phyloP scores from a whole-genome alignment of 2,329 filamentous ascomycete species.

The Aphanocladium album region DNA sequence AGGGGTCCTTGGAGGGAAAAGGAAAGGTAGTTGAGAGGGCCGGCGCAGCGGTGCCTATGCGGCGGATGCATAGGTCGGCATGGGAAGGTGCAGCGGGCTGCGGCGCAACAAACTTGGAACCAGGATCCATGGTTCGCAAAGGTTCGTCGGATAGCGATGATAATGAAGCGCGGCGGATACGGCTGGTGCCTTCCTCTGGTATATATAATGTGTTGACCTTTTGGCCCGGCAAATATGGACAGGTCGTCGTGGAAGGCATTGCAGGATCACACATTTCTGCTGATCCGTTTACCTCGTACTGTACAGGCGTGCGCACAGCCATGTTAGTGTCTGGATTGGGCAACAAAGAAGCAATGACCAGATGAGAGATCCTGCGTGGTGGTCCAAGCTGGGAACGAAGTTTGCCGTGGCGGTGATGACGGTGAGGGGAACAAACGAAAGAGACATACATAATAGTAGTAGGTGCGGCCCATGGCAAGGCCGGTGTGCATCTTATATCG shows the following conservation, averaged over 20 bases:
- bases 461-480: slow-evolving; percentile 86
- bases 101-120: slow-evolving; percentile 69
- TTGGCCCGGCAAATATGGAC: slow-evolving; percentile 84
- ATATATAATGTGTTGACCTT: slow-evolving; percentile 79
- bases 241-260: slow-evolving; percentile 69
- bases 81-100: slow-evolving; percentile 36
- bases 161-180: slow-evolving; percentile 60
- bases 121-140: slow-evolving; percentile 71
- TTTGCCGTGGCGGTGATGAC: not conserved
- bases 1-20: slow-evolving; percentile 33
- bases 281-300: slow-evolving; percentile 81
- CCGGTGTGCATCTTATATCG: slow-evolving; percentile 60
- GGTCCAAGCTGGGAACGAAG: slow-evolving; percentile 2
- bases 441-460: slow-evolving; percentile 85
- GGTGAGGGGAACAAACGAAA: slow-evolving; percentile 13
- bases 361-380: slow-evolving; percentile 2
- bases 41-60: slow-evolving; percentile 26
- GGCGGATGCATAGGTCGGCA: slow-evolving; percentile 24
- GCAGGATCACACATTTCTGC: slow-evolving; percentile 70
- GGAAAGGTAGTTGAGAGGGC: slow-evolving; percentile 38
- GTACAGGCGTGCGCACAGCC: slow-evolving; percentile 16
- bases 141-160: slow-evolving; percentile 54
- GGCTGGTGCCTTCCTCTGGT: slow-evolving; percentile 60
- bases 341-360: slow-evolving; percentile 3
- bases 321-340: not conserved